Evolutionary conservation across 345 rosid species (phyloP).

Genomic region (Salix dunnii): DNA sequence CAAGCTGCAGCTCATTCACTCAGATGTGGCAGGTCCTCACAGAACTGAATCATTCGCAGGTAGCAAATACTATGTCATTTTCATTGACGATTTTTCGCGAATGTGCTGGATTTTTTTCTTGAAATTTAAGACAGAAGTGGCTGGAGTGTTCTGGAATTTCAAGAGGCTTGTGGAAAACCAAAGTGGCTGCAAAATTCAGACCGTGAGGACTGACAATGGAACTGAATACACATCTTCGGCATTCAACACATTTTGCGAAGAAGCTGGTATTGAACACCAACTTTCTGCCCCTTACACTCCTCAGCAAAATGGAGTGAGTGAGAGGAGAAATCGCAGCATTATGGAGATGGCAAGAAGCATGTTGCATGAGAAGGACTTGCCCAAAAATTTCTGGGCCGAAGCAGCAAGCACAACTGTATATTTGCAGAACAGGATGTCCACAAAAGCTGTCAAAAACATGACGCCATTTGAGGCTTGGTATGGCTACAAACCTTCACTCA

Average conservation of each 20-base stretch:
- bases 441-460: not conserved
- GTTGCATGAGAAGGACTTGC: not conserved
- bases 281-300: not conserved
- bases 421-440: not conserved
- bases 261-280: not conserved
- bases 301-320: not conserved
- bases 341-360: not conserved
- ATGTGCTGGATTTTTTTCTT: too few relatives aligned
- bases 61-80: too few relatives aligned
- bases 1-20: too few relatives aligned
- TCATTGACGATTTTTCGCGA: too few relatives aligned
- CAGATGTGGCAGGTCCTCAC: too few relatives aligned
- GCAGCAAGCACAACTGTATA: not conserved
- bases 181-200: too few relatives aligned
- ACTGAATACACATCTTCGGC: not conserved
- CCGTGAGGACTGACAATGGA: too few relatives aligned
- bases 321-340: not conserved
- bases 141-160: too few relatives aligned
- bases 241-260: not conserved
- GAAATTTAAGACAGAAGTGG: too few relatives aligned
- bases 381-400: not conserved
- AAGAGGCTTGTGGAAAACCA: too few relatives aligned
- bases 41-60: too few relatives aligned
- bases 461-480: not conserved
- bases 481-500: not conserved